Evolutionary conservation across 2,329 filamentous ascomycete genomes (phyloP), one percentile per base, ranked within the genome.

Genomic region (Ophiostoma ulmi): DNA sequence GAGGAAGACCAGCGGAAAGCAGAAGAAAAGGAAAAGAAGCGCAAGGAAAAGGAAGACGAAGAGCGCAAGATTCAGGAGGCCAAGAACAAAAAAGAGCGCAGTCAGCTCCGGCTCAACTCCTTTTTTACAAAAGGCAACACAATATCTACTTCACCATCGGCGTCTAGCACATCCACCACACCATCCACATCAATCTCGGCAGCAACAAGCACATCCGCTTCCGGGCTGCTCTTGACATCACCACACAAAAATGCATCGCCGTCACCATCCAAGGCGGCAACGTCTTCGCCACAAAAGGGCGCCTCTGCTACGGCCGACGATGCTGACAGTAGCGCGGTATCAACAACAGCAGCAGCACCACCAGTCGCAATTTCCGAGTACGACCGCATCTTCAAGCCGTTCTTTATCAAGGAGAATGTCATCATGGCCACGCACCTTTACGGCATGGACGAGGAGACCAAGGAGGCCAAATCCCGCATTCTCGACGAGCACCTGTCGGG

Each of bases 361-460:
- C 72, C 14, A 76, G 72, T 13, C 69, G 35, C 73, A n/a, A 17
- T 71, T 35, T 84, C 86, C 0, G 84, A 87, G 64, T 94, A 92
- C 74, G 82, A 91, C 22, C 88, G 87, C 74, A 82, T 85, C 48
- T 98, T 98, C 76, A 86, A 93, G 41, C 89, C 91, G 0, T 98
- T 97, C 78, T 94, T 91, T 73, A 77, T 95, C 65, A 90, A 92
- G 72, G 84, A 88, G 2, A 86, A 92, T 76, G 91, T 92, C 1
- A 86, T 80, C n/a, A 75, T 97, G 69, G 93, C 93, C 0, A 83
- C 85, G 0, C 80, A 83, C 67, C 82, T 81, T 2, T 87, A 87
- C 38, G 78, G 83, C 55, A 83, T 89, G 77, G 88, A 92, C 74
- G 77, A 84, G 1, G 82, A 87, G 72, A 85, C 86, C 0, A 81